Evolutionary conservation across 352 stramenopile species (phyloP).

Genomic region (Pythium pyrilobum): DNA sequence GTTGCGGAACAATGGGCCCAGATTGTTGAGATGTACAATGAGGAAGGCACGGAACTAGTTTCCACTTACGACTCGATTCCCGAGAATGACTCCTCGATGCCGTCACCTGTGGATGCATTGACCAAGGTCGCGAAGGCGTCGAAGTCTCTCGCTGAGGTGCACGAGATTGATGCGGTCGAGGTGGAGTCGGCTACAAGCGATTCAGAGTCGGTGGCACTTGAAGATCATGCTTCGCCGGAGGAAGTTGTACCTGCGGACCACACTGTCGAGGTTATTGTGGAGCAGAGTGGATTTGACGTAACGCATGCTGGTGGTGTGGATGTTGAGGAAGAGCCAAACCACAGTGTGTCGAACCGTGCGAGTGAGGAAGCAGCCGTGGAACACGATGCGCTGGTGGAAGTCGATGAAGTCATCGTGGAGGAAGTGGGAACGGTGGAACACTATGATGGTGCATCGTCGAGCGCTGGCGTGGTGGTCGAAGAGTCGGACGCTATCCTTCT

Average conservation of each 20-base stretch:
- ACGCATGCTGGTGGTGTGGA: not conserved
- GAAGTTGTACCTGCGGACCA: not conserved
- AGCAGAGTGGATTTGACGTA: constrained; percentile 1
- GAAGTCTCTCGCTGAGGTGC: constrained; percentile 20
- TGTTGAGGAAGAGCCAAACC: not conserved
- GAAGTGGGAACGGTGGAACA: not conserved
- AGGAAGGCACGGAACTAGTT: not conserved
- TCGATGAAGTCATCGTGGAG: not conserved
- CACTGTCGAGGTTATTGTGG: constrained; percentile 8
- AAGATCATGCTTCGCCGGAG: not conserved
- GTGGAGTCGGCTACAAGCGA: not conserved
- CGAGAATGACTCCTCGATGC: not conserved
- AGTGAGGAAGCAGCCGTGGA: not conserved
- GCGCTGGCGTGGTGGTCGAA: too few species aligned
- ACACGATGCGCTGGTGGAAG: not conserved
- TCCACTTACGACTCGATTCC: not conserved
- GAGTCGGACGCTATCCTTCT: too few species aligned
- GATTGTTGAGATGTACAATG: constrained; percentile 19
- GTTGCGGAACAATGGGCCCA: not conserved
- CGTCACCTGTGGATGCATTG: constrained; percentile 13
- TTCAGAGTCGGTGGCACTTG: not conserved
- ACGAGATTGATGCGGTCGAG: not conserved
- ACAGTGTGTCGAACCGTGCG: not conserved
- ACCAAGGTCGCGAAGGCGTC: constrained; percentile 31
- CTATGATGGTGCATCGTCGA: not conserved